Percentiles rank a stretch among this genome's conserved stretches.
Conservation (phyloP, 1,284 basidiomycete genomes). For the Cystobasidiaceae sp. region DNA sequence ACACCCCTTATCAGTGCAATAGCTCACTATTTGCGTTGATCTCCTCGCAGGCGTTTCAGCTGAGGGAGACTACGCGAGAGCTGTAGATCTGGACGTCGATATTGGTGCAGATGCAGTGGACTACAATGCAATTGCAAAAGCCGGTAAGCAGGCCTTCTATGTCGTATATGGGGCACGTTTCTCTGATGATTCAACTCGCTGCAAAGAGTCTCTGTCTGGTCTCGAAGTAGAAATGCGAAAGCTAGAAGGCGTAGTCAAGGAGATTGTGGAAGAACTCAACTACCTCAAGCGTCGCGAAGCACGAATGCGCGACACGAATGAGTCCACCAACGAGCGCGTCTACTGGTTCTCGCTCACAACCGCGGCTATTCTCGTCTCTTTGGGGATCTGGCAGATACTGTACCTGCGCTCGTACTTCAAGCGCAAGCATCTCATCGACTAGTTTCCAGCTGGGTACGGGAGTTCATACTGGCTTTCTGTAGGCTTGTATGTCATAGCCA, state of each 20-base stretch:
- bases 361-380: constrained; percentile 66
- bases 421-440: constrained; percentile 95
- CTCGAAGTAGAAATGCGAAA: constrained; percentile 98
- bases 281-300: constrained; percentile 88
- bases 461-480: background rate
- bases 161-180: no score
- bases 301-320: constrained; percentile 86
- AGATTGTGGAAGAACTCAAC: constrained; percentile 87
- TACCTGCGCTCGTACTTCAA: constrained; percentile 88
- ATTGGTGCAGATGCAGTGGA: constrained; percentile 98
- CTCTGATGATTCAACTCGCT: no score
- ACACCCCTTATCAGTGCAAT: background rate
- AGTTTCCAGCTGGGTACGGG: constrained; percentile 1
- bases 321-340: constrained; percentile 85
- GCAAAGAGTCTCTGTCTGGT: constrained; percentile 77
- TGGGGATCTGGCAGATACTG: constrained; percentile 91
- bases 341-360: constrained; percentile 90
- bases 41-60: background rate
- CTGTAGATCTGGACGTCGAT: constrained; percentile 90
- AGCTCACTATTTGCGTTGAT: background rate
- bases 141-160: constrained; percentile 47
- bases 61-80: constrained; percentile 45
- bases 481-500: no score
- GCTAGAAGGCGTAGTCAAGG: constrained; percentile 86
- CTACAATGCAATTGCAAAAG: constrained; percentile 98